Evolutionary conservation across 768 basidiomycete genomes (phyloP).

Genomic region (Tulasnella sp.): DNA sequence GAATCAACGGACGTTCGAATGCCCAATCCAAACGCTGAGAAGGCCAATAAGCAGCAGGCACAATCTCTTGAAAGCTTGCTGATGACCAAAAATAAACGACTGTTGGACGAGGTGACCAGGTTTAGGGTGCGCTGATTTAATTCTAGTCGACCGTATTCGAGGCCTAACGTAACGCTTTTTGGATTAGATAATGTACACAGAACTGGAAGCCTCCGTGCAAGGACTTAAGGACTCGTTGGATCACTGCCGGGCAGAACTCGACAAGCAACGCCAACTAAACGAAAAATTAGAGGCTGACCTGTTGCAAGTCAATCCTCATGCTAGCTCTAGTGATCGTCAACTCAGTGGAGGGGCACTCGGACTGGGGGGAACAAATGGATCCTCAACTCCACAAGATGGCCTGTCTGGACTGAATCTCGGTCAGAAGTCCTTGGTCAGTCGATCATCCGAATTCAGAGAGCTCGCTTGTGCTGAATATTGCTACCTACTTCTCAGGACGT

Average conservation of each 20-base stretch:
- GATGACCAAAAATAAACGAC: slow-evolving; percentile 87
- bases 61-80: slow-evolving; percentile 87
- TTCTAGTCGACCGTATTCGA: background rate
- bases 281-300: slow-evolving; percentile 92
- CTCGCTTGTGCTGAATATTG: background rate
- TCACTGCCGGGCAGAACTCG: slow-evolving; percentile 58
- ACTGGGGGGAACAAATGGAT: background rate
- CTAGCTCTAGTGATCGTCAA: slow-evolving; percentile 15
- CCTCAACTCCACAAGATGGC: slow-evolving; percentile 43
- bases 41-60: slow-evolving; percentile 65
- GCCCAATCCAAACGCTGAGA: slow-evolving; percentile 85
- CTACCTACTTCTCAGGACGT: background rate
- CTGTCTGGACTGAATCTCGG: slow-evolving; percentile 73
- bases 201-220: slow-evolving; percentile 68
- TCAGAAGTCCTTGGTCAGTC: slow-evolving; percentile 46
- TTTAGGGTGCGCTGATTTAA: slow-evolving; percentile 58
- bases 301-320: slow-evolving; percentile 67
- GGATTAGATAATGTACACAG: slow-evolving; percentile 70
- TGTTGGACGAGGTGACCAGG: slow-evolving; percentile 88
- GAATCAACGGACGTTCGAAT: slow-evolving; percentile 55
- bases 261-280: slow-evolving; percentile 73
- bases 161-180: background rate
- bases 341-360: slow-evolving; percentile 36
- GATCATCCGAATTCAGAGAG: background rate
- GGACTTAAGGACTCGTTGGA: slow-evolving; percentile 56